Evolutionary conservation across 129 eudicot genomes (phyloP), one percentile per base, ranked within the genome.

Genomic region (Lonicera japonica): DNA sequence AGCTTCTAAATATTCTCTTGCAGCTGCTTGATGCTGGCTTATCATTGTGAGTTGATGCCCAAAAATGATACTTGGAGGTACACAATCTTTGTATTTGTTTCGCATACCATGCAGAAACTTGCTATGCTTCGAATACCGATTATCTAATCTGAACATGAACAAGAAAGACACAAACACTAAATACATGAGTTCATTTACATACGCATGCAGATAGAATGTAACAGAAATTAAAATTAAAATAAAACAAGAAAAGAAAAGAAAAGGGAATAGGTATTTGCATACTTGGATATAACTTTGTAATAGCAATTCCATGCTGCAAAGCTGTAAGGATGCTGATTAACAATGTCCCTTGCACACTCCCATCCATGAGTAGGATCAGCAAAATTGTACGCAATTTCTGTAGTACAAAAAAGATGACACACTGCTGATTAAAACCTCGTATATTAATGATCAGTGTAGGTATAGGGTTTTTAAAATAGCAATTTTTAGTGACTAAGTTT

Each of bases 271-370:
- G 57, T 63, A 43, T 23, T n/a, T 22, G 22, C 25, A 23, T 80
- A 86, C 97, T 90, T 82, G 63, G 74, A 71, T 58, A 88, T 81
- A 63, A 81, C 78, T 80, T 81, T 87, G 55, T 92, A 92, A 79
- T 80, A 92, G 88, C 84, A 78, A 68, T 87, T 92, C 98, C 98
- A 92, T 11, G 98, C 98, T 23, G 98, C 85, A 66, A 82, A 78
- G 73, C 96, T 87, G 64, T 87, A 68, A 58, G 98, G 98, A 76
- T 81, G 81, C 68, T 82, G 88, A 72, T 68, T 80, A 57, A 92
- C 84, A 21, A 87, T 73, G 90, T 87, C 59, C 25, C 96, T 86
- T 59, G 86, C 96, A 66, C 73, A 92, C 23, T 80, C 96, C 87
- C 83, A 84, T 58, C 90, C 98, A 62, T 82, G 87, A 7, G 81